Evolutionary conservation across 2,329 filamentous ascomycete species (phyloP).

Genomic region (Ceratocystis huliohia): DNA sequence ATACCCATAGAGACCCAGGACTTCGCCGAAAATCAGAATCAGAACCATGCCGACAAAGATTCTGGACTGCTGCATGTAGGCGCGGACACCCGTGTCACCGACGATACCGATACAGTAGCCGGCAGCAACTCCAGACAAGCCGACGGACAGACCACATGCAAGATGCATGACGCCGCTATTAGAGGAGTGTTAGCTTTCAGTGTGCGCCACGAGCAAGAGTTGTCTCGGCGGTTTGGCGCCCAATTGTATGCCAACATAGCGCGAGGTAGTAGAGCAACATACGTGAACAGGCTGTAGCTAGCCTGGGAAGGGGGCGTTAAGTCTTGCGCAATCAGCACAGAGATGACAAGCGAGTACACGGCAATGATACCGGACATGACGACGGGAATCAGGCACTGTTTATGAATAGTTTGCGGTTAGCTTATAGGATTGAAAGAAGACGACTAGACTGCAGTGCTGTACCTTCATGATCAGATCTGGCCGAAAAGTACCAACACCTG

Average conservation of each 20-base stretch:
- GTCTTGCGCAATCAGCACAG: constrained; percentile 88
- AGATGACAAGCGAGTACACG: constrained; percentile 93
- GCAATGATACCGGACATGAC: constrained; percentile 99
- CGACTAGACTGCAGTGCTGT: constrained; percentile 24
- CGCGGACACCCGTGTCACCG: constrained; percentile 82
- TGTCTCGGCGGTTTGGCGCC: too few relatives aligned
- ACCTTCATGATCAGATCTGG: constrained; percentile 89
- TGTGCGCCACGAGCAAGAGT: neutral
- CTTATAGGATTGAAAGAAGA: neutral
- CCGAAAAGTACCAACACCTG: constrained; percentile 71
- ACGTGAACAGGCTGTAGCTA: constrained; percentile 76
- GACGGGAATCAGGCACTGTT: constrained; percentile 69
- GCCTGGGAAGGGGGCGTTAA: constrained; percentile 55
- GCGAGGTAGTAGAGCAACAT: constrained; percentile 27
- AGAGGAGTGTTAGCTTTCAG: constrained; percentile 5
- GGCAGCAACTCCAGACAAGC: constrained; percentile 81
- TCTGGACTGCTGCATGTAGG: constrained; percentile 91
- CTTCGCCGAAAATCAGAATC: constrained; percentile 96
- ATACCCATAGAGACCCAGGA: constrained; percentile 90
- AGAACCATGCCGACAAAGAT: constrained; percentile 98
- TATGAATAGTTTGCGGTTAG: constrained; percentile 6
- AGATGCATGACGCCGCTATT: constrained; percentile 82
- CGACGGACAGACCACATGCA: constrained; percentile 78
- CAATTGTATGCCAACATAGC: too few relatives aligned
- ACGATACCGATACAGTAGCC: constrained; percentile 95